Base-by-base conservation (phyloP, 2,329 filamentous ascomycete genomes). In the Ilyonectria robusta region DNA sequence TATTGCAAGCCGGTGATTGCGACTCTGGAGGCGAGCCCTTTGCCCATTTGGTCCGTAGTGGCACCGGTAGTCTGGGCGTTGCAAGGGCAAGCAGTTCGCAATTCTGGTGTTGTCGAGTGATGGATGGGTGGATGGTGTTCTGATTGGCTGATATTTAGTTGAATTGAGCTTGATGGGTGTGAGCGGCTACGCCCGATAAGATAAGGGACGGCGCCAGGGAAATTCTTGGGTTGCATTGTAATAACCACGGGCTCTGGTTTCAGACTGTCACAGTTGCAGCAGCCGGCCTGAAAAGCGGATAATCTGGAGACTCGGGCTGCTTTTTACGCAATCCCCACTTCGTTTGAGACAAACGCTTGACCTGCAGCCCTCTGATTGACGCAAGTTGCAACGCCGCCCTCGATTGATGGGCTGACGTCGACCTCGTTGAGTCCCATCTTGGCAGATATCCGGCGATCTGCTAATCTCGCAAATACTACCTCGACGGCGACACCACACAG, bases 151-250 rank as follows among this genome's bases (percentile, higher is more conserved):
- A 54, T 19, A 19, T 19, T 19, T 44, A 11, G 56, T 46, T 42
- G 51, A 33, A 53, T 51, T 57, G 64, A 56, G 48, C 29, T 61
- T 62, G 58, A 59, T 15, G 44, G 35, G 37, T 40, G 15, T 17
- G 37, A n/a, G 40, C 19, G 40, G 40, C 40, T 42, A n/a, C 17
- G 10, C 17, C 53, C 53, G 75, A 77, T 77, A 75, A 77, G 75
- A 77, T 77, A 77, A 73, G 61, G 35, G 58, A 65, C 48, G 31
- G 29, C 50, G 15, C 48, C 23, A 8, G 21, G 60, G 65, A 75
- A 72, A 71, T 75, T 69, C 67, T 70, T 70, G 57, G 66, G 63
- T 68, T 68, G 60, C 68, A 67, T 70, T 55, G 62, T 29, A 61
- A 61, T 62, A 42, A 44, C 35, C 21, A 42, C 21, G 46, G 46